Evolutionary conservation across 2,329 filamentous ascomycete genomes (phyloP).

Genomic region (Arthroderma uncinatum): DNA sequence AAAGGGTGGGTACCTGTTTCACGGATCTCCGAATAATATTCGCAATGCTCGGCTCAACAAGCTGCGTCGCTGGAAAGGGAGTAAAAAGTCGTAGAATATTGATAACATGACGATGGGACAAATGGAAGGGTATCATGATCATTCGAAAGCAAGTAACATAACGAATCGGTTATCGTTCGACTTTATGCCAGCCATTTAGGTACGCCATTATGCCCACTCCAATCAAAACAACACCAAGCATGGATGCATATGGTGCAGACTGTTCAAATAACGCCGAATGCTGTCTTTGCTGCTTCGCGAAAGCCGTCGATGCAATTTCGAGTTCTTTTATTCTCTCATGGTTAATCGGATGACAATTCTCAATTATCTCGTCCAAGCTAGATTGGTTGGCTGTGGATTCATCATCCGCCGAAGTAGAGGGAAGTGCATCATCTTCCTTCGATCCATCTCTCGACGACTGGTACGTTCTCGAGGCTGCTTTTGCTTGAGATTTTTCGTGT

Average conservation of each 20-base stretch:
- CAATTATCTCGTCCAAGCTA: neutral
- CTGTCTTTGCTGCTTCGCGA: slow-evolving; percentile 25
- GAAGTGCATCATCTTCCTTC: neutral
- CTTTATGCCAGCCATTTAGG: slow-evolving; percentile 67
- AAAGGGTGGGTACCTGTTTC: neutral
- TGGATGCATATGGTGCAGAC: slow-evolving; percentile 64
- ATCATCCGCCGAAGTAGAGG: neutral
- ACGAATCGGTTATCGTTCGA: slow-evolving; percentile 24
- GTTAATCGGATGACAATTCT: neutral
- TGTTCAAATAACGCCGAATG: slow-evolving; percentile 36
- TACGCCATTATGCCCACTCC: slow-evolving; percentile 80
- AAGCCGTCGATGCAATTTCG: slow-evolving; percentile 34
- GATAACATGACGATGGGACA: slow-evolving; percentile 4
- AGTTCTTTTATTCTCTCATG: slow-evolving; percentile 21
- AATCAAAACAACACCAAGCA: slow-evolving; percentile 69
- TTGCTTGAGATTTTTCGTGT: slow-evolving; percentile 48
- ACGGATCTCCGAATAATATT: neutral
- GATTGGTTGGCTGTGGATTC: neutral
- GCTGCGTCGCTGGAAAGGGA: neutral
- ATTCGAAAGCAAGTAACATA: slow-evolving; percentile 4
- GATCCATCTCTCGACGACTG: neutral
- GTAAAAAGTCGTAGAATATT: slow-evolving; percentile 5
- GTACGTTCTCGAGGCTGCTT: slow-evolving; percentile 26
- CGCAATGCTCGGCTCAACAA: slow-evolving; percentile 4
- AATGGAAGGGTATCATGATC: slow-evolving; percentile 2